Base-by-base conservation (phyloP, 306 rosid genomes). In the Pterocarpus macrocarpus region DNA sequence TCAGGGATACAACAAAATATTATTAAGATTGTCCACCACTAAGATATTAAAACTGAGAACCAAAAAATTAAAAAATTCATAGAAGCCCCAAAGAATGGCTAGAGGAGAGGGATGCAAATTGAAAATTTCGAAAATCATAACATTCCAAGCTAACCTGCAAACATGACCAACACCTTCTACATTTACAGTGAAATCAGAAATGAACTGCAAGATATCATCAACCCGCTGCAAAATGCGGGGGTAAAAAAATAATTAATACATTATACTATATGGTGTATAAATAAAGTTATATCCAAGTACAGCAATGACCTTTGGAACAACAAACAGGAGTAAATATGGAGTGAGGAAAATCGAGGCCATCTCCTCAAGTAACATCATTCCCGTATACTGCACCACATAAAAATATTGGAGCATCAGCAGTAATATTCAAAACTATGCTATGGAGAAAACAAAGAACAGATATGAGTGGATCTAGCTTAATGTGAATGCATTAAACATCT, bases 321-420 rank as follows among this genome's bases (percentile, higher is more conserved):
- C 79, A 76, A 86, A 89, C 77, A 95, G 33, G 64, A 95, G 99
- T 55, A 95, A 84, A 82, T 90, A 93, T 61, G 99, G 99, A 83
- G 99, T 93, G 77, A 93, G 93, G 78, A 95, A 93, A 87, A 95
- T 95, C 35, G 99, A 95, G 72, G 95, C 87, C 97, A 95, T 93
- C 90, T 95, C 99, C 90, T 95, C 99, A 67, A 95, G 94, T 80
- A 95, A 83, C 99, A 95, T 93, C 93, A 93, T 93, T 74, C 94
- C 98, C 69, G 96, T 85, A 74, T 95, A 93, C 98, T 95, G 94
- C 85, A 81, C 53, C 74, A 68, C n/a, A 36, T 41, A 73, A 59
- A 81, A 57, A 69, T 11, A 56, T 6, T 36, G n/a, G 30, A 85
- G 69, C 76, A 75, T 68, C 14, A 77, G 44, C 56, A 69, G 71